Conservation (phyloP, 1,284 basidiomycete genomes). For the Puccinia coronata region DNA sequence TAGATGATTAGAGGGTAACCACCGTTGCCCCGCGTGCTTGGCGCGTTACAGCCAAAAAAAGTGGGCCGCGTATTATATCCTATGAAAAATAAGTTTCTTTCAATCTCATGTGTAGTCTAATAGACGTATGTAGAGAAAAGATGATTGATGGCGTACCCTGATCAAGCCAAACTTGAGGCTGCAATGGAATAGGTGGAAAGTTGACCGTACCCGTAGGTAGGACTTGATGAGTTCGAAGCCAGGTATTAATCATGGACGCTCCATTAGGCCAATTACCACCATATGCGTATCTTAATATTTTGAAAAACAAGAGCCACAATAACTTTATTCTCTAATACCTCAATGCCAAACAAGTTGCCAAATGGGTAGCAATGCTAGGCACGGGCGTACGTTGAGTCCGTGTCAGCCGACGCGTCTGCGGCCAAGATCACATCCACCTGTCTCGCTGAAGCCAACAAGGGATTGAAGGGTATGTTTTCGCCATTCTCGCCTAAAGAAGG, state of each 20-base stretch:
- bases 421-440: constrained; percentile 71
- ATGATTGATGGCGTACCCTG: neutral
- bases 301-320: neutral
- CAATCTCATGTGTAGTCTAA: neutral
- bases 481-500: constrained; percentile 7
- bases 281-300: neutral
- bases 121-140: neutral
- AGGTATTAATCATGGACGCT: constrained; percentile 60
- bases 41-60: constrained; percentile 70
- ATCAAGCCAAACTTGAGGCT: constrained; percentile 29
- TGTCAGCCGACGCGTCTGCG: constrained; percentile 67
- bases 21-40: constrained; percentile 23
- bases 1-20: constrained; percentile 45
- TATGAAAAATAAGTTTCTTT: constrained; percentile 51
- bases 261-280: constrained; percentile 68
- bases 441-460: constrained; percentile 68
- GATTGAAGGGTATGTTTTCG: constrained; percentile 65
- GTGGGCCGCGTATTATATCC: constrained; percentile 71
- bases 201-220: neutral
- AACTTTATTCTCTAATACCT: no score
- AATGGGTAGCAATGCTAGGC: neutral
- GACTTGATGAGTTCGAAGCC: constrained; percentile 44
- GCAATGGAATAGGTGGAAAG: constrained; percentile 38
- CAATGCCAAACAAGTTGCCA: no score
- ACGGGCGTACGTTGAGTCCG: constrained; percentile 61